Base-by-base conservation (phyloP, 768 basidiomycete genomes). In the Pisolithus tinctorius region DNA sequence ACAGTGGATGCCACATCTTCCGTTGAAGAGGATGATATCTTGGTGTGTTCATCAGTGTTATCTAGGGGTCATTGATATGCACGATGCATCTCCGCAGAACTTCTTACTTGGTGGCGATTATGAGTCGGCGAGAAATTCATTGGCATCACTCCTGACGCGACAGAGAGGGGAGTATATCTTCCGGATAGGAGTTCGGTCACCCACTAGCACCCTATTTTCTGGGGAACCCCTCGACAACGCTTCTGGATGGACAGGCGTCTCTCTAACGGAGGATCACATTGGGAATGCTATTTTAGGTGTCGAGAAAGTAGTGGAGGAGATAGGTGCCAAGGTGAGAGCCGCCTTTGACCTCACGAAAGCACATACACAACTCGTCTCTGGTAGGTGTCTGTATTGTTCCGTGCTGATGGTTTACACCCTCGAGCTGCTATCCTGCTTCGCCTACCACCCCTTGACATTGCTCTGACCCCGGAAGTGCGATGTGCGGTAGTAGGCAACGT, bases 401-500 rank as follows among this genome's bases (percentile, higher is more conserved):
- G 80, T 45, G 58, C 60, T 41, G 67, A 66, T 50, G 69, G 68
- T 7, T 70, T 65, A 4, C 77, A 79, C 62, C 77, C 83, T 31
- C 76, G 86, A 51, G 71, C 74, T 25, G 74, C 80, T 10, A 65
- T 88, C 16, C 69, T 93, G 26, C 66, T 92, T 50, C 80, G 90
- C 54, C 67, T 93, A 52, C 90, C 88, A 51, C 86, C 89, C 38
- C 80, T 80, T 4, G 84, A 76, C 60, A 83, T 91, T 2, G 81
- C 86, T 20, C 68, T 81, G 37, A 88, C 84, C n/a, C 86, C 89
- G 6, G 95, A 99, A 69, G 92, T 96, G 1, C 81, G 96, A 30
- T 92, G 93, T 59, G 94, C 95, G 0, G 93, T 96, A 2, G 91
- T 97, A 5, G 96, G 96, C 4, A 98, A 96, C 62, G 91, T 93